Evolutionary conservation across 2,329 filamentous ascomycete species (phyloP), one percentile per base, ranked within the genome.

Genomic region (Paecilomyces niveus): DNA sequence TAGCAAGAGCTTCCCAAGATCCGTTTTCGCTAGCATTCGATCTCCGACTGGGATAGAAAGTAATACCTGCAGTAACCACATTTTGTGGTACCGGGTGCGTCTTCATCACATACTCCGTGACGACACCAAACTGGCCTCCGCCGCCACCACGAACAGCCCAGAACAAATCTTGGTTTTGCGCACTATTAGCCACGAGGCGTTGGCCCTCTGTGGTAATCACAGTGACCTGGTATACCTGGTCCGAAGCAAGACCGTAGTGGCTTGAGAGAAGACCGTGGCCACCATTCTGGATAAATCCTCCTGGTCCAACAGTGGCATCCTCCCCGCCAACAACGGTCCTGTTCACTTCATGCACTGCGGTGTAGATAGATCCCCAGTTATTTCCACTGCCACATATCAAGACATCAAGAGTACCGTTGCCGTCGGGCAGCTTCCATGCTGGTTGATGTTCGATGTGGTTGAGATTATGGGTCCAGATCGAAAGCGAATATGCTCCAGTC

Each of bases 291-390:
- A 68, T 65, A 22, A 62, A 66, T 5, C 70, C 70, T 3, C 70
- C 71, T 0, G 68, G 73, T 24, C 83, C 83, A 10, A 86, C 81
- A 1, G 78, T 81, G 61, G 66, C 70, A 56, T 82, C 82, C n/a
- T 82, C 80, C 3, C 84, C 84, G 18, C 79, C 81, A 3, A 85
- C 77, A 1, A 84, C 75, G 0, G 74, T 76, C 53, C 4, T 56
- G 61, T 3, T 45, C 33, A 6, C 24, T 29, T 21, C 57, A 57
- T 1, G 53, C 60, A 11, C 56, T 51, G 5, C 32, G 13, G 32
- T 33, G 2, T 33, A 33, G 13, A 15, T 11, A 13, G 8, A 33
- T 33, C 63, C 63, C 64, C 64, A 66, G 15, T 57, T 59, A 7
- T 61, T 59, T 2, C 65, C 65, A 18, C 62, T 59, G 8, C 66